Percentiles rank a stretch among this genome's conserved stretches.
Conservation (phyloP, 192 early-diverging fungal genomes). For the Nowakowskiella sp. region DNA sequence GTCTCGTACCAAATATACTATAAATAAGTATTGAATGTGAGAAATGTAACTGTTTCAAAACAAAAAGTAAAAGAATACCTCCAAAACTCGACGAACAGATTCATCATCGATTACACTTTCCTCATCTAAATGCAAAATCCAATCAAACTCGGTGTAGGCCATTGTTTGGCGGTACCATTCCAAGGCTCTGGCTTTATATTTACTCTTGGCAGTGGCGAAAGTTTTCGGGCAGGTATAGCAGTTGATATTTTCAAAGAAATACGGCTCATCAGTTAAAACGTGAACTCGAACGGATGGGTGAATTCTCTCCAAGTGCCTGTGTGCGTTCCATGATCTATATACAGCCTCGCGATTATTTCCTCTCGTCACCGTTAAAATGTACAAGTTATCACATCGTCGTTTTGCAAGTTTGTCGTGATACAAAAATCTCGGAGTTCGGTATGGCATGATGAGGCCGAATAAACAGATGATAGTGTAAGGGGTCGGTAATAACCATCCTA, state of each 20-base stretch:
- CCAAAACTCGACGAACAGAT: constrained; percentile 4
- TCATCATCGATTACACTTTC: constrained; percentile 7
- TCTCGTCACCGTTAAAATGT: constrained; percentile 10
- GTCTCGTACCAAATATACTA: constrained; percentile 5
- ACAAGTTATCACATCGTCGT: constrained; percentile 6
- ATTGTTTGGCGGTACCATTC: constrained; percentile 6
- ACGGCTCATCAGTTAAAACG: constrained; percentile 14
- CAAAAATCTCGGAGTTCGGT: constrained; percentile 1
- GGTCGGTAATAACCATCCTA: constrained; percentile 4
- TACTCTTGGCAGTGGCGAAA: constrained; percentile 2
- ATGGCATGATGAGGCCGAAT: constrained; percentile 7
- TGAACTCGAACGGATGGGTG: constrained; percentile 9
- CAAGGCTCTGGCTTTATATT: constrained; percentile 11
- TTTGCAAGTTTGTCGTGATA: neutral
- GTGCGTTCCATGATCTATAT: constrained; percentile 1
- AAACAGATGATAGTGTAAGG: constrained; percentile 15
- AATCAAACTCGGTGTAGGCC: constrained; percentile 9
- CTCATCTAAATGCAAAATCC: constrained; percentile 10
- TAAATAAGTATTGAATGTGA: neutral
- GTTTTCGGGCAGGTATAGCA: constrained; percentile 7
- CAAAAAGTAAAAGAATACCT: neutral
- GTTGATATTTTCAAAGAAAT: constrained; percentile 6
- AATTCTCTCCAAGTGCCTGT: constrained; percentile 1
- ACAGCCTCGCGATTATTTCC: constrained; percentile 6
- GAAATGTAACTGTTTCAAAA: neutral